Conservation (phyloP, 2,329 filamentous ascomycete species). For the Alternaria atra region DNA sequence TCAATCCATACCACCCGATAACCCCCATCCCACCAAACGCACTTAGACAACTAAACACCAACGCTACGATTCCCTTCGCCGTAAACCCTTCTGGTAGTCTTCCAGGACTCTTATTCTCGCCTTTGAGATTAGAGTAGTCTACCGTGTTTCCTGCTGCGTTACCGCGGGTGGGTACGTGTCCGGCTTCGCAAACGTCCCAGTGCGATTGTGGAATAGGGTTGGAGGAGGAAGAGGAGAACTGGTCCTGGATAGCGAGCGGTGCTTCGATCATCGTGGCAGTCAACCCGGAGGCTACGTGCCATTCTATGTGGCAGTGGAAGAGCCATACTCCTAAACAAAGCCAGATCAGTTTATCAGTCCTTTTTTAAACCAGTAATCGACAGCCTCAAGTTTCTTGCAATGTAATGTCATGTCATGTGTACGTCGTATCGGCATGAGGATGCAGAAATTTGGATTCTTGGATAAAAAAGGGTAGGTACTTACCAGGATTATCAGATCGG, state of each 20-base stretch:
- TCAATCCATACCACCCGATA: conserved; percentile 73
- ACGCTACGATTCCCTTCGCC: conserved; percentile 73
- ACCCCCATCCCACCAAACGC: conserved; percentile 74
- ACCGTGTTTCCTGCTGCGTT: conserved; percentile 79
- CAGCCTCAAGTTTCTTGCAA: too few relatives aligned
- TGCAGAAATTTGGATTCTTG: too few relatives aligned
- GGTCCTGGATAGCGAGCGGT: conserved; percentile 66
- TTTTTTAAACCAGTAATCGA: too few relatives aligned
- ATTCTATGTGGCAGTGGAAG: conserved; percentile 50
- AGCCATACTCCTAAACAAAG: conserved; percentile 35
- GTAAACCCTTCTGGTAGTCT: conserved; percentile 75
- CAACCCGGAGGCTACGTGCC: conserved; percentile 57
- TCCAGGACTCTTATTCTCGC: conserved; percentile 63
- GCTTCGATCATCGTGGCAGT: conserved; percentile 62
- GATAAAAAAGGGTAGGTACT: not conserved
- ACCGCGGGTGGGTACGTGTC: conserved; percentile 63
- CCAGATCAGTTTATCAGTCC: not conserved
- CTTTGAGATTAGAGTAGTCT: conserved; percentile 65
- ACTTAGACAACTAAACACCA: conserved; percentile 75
- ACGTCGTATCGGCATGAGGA: too few relatives aligned
- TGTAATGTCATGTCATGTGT: too few relatives aligned
- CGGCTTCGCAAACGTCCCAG: conserved; percentile 65
- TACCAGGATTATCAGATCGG: conserved; percentile 59
- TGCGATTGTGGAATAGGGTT: conserved; percentile 68
- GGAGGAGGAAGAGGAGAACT: conserved; percentile 22